Base-by-base conservation (phyloP, 1,139 yeast species). In the Yamadazyma kanchanaburiensis region DNA sequence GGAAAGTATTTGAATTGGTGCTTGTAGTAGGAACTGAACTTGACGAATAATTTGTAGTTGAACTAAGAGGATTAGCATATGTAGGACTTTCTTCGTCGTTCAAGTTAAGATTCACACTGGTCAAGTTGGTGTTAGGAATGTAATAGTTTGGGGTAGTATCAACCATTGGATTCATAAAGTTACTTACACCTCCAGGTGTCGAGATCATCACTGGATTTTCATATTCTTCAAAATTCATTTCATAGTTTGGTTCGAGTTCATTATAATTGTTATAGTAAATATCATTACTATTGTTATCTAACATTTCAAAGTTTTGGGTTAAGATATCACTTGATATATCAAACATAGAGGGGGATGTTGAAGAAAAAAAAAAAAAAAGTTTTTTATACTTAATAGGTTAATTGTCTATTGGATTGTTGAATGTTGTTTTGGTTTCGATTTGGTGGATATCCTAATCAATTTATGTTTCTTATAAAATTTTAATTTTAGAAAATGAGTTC, bases 251-350 rank as follows among this genome's bases (percentile, higher is more conserved):
- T n/a, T n/a, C n/a, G n/a, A n/a, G n/a, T n/a, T n/a, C n/a, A 6
- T 29, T 32, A 12, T 25, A 16, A 21, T 29, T 28, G 15, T 37
- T 31, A 17, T 31, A 36, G 26, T 39, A 37, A 25, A 32, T 33
- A 14, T 39, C 37, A 30, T 27, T 33, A 26, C 29, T 30, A 25
- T 31, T 38, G 24, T 38, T 34, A 13, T 41, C 44, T 33, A 37
- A 25, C 45, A 41, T 41, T 18, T 41, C 44, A 39, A 38, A 27
- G 25, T 27, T 34, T 15, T 33, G 36, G 19, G 31, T 34, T 21
- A 41, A 21, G 6, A 36, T 27, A 24, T 41, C 44, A 30, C 42
- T 37, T 15, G 40, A 31, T 30, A 38, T 30, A 36, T 41, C 39
- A 33, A 41, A 41, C 45, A 42, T 34, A 11, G 12, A 22, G 26